Evolutionary conservation across 306 rosid species (phyloP), one percentile per base, ranked within the genome.

Genomic region (Quercus dentata): DNA sequence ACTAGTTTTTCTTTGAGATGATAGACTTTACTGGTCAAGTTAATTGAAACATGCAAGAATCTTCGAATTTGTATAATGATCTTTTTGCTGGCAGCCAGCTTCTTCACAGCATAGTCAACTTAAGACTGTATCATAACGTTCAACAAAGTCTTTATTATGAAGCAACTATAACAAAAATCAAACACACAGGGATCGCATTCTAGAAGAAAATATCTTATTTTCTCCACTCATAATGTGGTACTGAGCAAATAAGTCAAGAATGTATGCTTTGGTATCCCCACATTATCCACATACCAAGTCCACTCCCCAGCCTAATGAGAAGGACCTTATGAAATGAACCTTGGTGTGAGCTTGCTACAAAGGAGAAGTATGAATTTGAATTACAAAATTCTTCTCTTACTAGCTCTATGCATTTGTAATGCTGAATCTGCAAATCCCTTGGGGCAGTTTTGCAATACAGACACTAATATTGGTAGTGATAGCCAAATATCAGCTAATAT

Each of bases 361-460:
- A 27, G 28, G 28, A 27, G 28, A 27, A 27, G 28, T 27, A 89
- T 83, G 90, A 55, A 21, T 46, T 76, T 75, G 14, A 14, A 38
- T 21, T 63, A 67, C 79, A 87, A 70, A 78, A 44, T 80, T 61
- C 49, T 80, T 78, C 59, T 89, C 71, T 71, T 85, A 17, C 55
- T 84, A 23, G 75, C 82, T 81, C 69, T 90, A 44, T 49, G 88
- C 86, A 76, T 30, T 80, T 79, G 73, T 75, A 35, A 19, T 54
- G 83, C 82, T 73, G 77, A 87, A 82, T 82, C 91, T 61, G 79
- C 74, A 63, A 89, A 90, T 0, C 89, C 90, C 54, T 74, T 74
- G 58, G 92, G 89, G 4, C 71, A 87, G 41, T 88, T 80, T 52
- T 92, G 92, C 86, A 86, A 91, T 73, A 27, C 56, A 61, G 71